Evolutionary conservation across 2,329 filamentous ascomycete genomes (phyloP), one percentile per base, ranked within the genome.

Genomic region (Ophiobolus disseminans): DNA sequence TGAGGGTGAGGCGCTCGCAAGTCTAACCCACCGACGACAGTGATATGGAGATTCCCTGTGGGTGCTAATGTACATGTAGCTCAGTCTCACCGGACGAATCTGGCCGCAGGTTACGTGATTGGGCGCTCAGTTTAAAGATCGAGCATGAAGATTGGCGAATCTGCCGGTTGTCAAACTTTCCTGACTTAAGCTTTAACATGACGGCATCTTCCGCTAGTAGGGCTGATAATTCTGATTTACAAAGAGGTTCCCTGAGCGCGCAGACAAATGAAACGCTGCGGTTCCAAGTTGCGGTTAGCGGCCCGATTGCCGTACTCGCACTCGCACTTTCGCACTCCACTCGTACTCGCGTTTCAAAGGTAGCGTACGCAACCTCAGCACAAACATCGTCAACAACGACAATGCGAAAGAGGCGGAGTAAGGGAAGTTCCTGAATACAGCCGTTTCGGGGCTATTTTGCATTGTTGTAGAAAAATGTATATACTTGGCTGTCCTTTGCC

Each of bases 391-490:
- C 8, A 41, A 22, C 16, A 20, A 36, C 39, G 19, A 40, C 50
- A 28, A 43, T 42, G 42, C 39, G 39, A 14, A 53, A 36, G 45
- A 40, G 45, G 45, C 45, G 40, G 41, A 53, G 50, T 48, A 25
- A 31, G 35, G 11, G 41, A 32, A 40, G 19, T 31, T 28, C 16
- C 26, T 40, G 14, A 20, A n/a, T n/a, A 30, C 22, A 40, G 19
- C 23, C n/a, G 37, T 32, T 30, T 31, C 36, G 34, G 21, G 10
- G n/a, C n/a, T 28, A 28, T 9, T 10, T 9, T 28, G 10, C 3
- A 3, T 10, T 10, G n/a, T 28, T 10, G 9, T 28, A 3, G 9
- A 9, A n/a, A 28, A n/a, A 9, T 10, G 25, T 28, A 28, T 28
- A 28, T 28, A 28, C 25, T 28, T 28, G 25, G 25, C 25, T n/a